A percentile compares a stretch with the other conserved stretches of the same genome.
phyloP scores from a whole-genome alignment of 305 asterid species.

The Nicotiana rustica region DNA sequence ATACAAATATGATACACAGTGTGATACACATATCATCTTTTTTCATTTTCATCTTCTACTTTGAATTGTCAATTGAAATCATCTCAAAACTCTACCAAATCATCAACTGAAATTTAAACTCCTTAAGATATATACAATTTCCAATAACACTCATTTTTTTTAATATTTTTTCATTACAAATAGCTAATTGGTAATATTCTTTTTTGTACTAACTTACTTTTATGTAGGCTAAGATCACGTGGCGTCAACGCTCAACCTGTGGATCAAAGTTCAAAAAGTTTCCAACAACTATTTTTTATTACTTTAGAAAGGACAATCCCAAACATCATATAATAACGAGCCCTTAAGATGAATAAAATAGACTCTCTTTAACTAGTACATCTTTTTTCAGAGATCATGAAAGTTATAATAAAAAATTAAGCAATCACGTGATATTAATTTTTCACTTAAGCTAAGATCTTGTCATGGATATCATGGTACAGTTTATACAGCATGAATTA shows the following conservation, averaged over 20 bases:
- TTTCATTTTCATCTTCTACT: too few relatives aligned
- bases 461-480: not conserved
- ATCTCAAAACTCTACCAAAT: too few relatives aligned
- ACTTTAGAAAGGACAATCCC: not conserved
- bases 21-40: too few relatives aligned
- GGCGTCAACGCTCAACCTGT: constrained; percentile 31
- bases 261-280: constrained; percentile 24
- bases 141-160: too few relatives aligned
- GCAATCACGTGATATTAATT: not conserved
- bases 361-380: not conserved
- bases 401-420: not conserved
- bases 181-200: too few relatives aligned
- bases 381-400: not conserved
- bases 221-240: constrained; percentile 8
- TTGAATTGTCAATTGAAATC: too few relatives aligned
- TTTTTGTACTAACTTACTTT: not conserved
- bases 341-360: constrained; percentile 6
- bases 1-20: too few relatives aligned
- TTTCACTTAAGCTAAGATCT: not conserved
- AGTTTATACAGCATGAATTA: not conserved
- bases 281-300: not conserved
- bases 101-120: too few relatives aligned
- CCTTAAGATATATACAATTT: too few relatives aligned
- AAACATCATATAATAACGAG: not conserved
- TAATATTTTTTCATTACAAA: too few relatives aligned